A percentile compares a stretch with the other conserved stretches of the same genome.
These are phyloP conservation scores for Tricladium varicosporioides DNA, from an alignment of 2,329 filamentous ascomycete genomes.

Conservation along the genomic window DNA sequence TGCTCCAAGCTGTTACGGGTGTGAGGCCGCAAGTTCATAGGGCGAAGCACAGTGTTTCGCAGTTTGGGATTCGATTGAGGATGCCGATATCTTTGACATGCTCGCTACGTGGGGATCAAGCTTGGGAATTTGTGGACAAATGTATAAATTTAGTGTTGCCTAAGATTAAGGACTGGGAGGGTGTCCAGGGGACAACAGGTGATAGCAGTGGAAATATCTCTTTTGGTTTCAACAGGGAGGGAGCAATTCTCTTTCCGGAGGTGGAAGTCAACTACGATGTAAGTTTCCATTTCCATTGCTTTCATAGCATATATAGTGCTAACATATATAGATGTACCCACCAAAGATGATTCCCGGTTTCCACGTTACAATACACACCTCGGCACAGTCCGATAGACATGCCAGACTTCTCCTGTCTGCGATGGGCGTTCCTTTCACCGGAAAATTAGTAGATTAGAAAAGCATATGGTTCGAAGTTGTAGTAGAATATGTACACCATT, in stretches of 20 bases:
- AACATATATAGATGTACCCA: slow-evolving; percentile 61
- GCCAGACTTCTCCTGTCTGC: slow-evolving; percentile 30
- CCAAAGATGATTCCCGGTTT: slow-evolving; percentile 42
- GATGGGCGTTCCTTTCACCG: slow-evolving; percentile 31
- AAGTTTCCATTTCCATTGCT: slow-evolving; percentile 41
- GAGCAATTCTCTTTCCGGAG: slow-evolving; percentile 85
- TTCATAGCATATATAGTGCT: background rate
- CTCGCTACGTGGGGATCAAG: slow-evolving; percentile 73
- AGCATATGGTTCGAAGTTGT: slow-evolving; percentile 3
- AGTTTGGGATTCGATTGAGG: slow-evolving; percentile 72
- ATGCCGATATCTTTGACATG: slow-evolving; percentile 74
- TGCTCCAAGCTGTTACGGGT: slow-evolving; percentile 82
- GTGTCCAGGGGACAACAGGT: slow-evolving; percentile 67
- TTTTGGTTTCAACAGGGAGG: slow-evolving; percentile 74
- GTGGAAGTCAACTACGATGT: slow-evolving; percentile 94
- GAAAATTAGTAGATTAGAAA: slow-evolving; percentile 29
- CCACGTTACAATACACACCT: slow-evolving; percentile 35
- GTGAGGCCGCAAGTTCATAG: slow-evolving; percentile 68
- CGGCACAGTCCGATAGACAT: slow-evolving; percentile 30
- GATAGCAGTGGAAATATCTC: slow-evolving; percentile 85
- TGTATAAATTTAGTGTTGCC: slow-evolving; percentile 87
- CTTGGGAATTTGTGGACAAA: slow-evolving; percentile 89
- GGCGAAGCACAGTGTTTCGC: slow-evolving; percentile 66
- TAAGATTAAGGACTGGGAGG: slow-evolving; percentile 93
- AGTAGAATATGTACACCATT: slow-evolving; percentile 19